Evolutionary conservation across 2,329 filamentous ascomycete species (phyloP).

Genomic region (Scolecobasidium constrictum): DNA sequence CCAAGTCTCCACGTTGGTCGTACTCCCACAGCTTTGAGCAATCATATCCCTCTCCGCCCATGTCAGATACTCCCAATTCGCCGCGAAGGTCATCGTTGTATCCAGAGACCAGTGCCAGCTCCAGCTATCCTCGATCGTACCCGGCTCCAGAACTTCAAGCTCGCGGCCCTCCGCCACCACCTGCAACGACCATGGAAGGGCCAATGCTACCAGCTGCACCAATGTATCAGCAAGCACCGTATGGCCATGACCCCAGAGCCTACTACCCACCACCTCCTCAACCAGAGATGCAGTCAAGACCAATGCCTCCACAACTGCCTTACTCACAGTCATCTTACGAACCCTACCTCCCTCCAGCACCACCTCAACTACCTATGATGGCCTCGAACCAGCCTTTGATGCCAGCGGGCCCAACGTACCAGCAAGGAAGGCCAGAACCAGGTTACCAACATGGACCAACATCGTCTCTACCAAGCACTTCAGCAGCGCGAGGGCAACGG

Average conservation of each 20-base stretch:
- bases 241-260: conserved; percentile 3
- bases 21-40: conserved; percentile 23
- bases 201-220: conserved; percentile 1
- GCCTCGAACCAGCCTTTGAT: not conserved
- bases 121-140: not conserved
- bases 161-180: not conserved
- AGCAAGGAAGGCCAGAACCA: not conserved
- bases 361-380: not conserved
- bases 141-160: not conserved
- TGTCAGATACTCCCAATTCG: conserved; percentile 39
- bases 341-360: not conserved
- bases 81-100: conserved; percentile 19
- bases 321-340: not conserved
- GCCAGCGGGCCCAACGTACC: not conserved
- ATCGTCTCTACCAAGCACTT: conserved; percentile 2
- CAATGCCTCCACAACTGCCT: not conserved
- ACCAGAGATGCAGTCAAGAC: conserved; percentile 7
- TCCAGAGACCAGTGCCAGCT: conserved; percentile 11
- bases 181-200: conserved; percentile 3
- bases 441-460: conserved; percentile 6
- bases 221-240: conserved; percentile 2
- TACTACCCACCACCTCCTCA: conserved; percentile 4
- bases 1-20: conserved; percentile 22
- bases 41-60: conserved; percentile 38
- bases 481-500: not conserved